Conservation (phyloP, 306 rosid genomes). For the Nissolia schottii region DNA sequence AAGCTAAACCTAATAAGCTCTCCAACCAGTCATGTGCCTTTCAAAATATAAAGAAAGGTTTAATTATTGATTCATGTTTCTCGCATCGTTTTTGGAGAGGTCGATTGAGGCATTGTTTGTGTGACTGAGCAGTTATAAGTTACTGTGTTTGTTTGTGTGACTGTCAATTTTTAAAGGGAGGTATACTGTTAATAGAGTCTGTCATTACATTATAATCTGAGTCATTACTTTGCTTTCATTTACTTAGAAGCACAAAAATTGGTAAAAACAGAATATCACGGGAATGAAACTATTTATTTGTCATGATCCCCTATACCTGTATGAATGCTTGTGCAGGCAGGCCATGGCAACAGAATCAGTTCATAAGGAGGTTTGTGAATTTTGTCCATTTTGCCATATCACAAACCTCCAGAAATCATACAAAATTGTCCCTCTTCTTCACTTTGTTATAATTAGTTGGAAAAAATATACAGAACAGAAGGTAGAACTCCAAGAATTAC, state of each 20-base stretch:
- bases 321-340: conserved; percentile 21
- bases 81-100: not conserved
- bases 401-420: conserved; percentile 23
- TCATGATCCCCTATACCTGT: conserved; percentile 35
- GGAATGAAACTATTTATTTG: conserved; percentile 49
- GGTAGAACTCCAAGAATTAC: too few species aligned
- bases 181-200: not conserved
- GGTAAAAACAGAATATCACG: conserved; percentile 52
- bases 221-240: conserved; percentile 11
- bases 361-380: conserved; percentile 14
- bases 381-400: conserved; percentile 20
- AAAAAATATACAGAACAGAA: too few species aligned
- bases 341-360: conserved; percentile 19
- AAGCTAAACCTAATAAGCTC: conserved; percentile 2
- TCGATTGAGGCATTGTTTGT: not conserved
- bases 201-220: not conserved
- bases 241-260: not conserved
- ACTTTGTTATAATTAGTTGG: not conserved
- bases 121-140: not conserved
- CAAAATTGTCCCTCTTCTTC: not conserved
- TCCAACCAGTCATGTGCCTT: conserved; percentile 20
- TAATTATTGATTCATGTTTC: not conserved
- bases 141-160: not conserved
- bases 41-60: conserved; percentile 2
- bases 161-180: not conserved